Base-by-base conservation (phyloP, 2,329 filamentous ascomycete species). In the Aspergillus sp. region DNA sequence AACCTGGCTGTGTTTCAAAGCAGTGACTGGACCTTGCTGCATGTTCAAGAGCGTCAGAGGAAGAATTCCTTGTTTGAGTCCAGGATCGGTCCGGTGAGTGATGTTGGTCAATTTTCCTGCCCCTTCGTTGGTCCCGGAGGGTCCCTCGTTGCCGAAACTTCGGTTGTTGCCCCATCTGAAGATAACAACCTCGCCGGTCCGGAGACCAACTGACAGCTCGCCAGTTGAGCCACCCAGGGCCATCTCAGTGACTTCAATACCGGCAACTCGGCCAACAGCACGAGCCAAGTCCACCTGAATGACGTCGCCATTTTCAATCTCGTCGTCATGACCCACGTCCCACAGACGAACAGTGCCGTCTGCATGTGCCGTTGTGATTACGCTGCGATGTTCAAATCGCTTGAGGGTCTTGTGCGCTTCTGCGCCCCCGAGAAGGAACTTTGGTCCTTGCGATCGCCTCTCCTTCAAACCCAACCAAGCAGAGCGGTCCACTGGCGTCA, bases 391-490 rank as follows among this genome's bases (percentile, higher is more conserved):
- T 69, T 96, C 92, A 67, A 91, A 93, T 62, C 91, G 82, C 68
- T 91, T 90, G 46, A 91, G 80, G 6, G 88, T 86, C 63, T 87
- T 86, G 5, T 83, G 81, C 1, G 85, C 88, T 71, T 90, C 88
- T 1, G 87, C 89, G 7, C 95, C 95, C 56, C 95, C 95, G 64
- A 86, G 85, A 2, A 96, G 75, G 42, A 99, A 82, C 10, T 84
- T 83, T 47, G 93, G 92, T 0, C 93, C 93, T 67, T 90, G 87
- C 49, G 87, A 84, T 45, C 94, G 85, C 64, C 86, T 89, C 75
- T 98, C 95, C n/a, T 87, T 85, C 87, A 98, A 89, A 4, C 91
- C 91, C 14, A 98, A 84, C 95, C 95, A 99, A 63, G 88, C 85
- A 7, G 87, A 87, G 29, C 95, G 86, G 52, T 92, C 88, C 11